Evolutionary conservation across 2,329 filamentous ascomycete species (phyloP), one percentile per base, ranked within the genome.

Genomic region (Colletotrichum destructivum): DNA sequence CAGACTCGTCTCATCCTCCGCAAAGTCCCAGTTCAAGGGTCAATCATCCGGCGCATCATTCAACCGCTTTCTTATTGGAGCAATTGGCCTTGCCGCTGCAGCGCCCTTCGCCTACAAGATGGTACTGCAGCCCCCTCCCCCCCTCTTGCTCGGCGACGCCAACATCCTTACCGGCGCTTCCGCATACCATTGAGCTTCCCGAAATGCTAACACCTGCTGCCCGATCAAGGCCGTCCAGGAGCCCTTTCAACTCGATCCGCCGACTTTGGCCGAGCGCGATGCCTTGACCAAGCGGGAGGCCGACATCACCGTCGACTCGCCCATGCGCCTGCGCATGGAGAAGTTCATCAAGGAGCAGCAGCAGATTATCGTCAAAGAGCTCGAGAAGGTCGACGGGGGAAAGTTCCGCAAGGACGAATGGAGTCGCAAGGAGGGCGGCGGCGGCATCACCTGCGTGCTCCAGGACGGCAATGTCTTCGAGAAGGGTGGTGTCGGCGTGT

Each of bases 261-360:
- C 93, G 40, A 89, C 92, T 51, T 93, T 98, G 75, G 95, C 94
- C 77, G 94, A 98, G 79, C 91, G 94, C 77, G 96, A 98, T 82
- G 91, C 90, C 74, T 88, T 94, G 73, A 88, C 90, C 76, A 98
- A 96, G 83, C 91, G 93, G 73, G 93, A 96, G 81, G 88, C 90
- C 68, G 90, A 91, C 74, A 88, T 98, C 61, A 92, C 88, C 59
- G 88, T 91, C 69, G 87, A 91, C 77, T 98, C 96, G 16, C 95
- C 96, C 2, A 98, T 99, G 96, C 95, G 96, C 66, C 88, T 99
- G 69, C 94, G 96, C 74, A 98, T 99, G 96, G 96, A 99, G 84
- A 91, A 94, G 78, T 93, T 98, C 81, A 97, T 98, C 82, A 96
- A 96, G 82, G 90, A 95, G 77, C 94, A 98, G 78, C 96, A 99